Evolutionary conservation across 306 rosid species (phyloP).

Genomic region (Pterocarpus macrocarpus): DNA sequence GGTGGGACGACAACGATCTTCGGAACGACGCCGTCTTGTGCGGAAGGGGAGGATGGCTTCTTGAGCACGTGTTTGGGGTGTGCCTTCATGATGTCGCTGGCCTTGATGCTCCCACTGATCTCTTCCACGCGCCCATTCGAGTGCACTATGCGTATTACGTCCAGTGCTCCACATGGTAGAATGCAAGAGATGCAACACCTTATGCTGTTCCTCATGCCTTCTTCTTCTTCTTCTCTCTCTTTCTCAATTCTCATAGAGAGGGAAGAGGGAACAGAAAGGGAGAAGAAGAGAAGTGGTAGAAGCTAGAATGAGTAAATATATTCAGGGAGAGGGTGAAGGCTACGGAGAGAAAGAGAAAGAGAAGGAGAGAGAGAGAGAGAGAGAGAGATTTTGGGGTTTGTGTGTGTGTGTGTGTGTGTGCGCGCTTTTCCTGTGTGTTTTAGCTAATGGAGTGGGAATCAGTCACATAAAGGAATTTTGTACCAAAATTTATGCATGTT

Average conservation of each 20-base stretch:
- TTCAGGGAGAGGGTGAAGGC: not conserved
- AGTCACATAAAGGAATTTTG: slow-evolving; percentile 49
- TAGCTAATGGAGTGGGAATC: slow-evolving; percentile 56
- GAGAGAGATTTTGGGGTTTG: slow-evolving; percentile 3
- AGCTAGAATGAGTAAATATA: slow-evolving; percentile 26
- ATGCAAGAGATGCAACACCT: slow-evolving; percentile 97
- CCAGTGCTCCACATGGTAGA: slow-evolving; percentile 92
- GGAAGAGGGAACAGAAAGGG: slow-evolving; percentile 18
- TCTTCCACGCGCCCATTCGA: slow-evolving; percentile 85
- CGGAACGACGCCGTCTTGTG: slow-evolving; percentile 65
- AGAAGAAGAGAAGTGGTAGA: slow-evolving; percentile 25
- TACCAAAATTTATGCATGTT: slow-evolving; percentile 42
- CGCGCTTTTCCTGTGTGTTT: slow-evolving; percentile 21
- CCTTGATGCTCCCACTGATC: slow-evolving; percentile 66
- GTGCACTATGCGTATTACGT: slow-evolving; percentile 92
- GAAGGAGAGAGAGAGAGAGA: not conserved
- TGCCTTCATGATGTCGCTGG: slow-evolving; percentile 87
- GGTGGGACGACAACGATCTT: slow-evolving; percentile 91
- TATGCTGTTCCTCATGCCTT: slow-evolving; percentile 75
- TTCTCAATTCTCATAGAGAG: slow-evolving; percentile 53
- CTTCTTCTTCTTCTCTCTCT: slow-evolving; percentile 7
- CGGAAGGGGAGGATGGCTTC: slow-evolving; percentile 75
- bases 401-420: not conserved
- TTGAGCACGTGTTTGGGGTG: slow-evolving; percentile 90
- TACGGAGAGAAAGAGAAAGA: not conserved